These are phyloP conservation scores for Colletotrichum brevisporum DNA, from an alignment of 2,329 filamentous ascomycete species.

Conservation along the genomic window DNA sequence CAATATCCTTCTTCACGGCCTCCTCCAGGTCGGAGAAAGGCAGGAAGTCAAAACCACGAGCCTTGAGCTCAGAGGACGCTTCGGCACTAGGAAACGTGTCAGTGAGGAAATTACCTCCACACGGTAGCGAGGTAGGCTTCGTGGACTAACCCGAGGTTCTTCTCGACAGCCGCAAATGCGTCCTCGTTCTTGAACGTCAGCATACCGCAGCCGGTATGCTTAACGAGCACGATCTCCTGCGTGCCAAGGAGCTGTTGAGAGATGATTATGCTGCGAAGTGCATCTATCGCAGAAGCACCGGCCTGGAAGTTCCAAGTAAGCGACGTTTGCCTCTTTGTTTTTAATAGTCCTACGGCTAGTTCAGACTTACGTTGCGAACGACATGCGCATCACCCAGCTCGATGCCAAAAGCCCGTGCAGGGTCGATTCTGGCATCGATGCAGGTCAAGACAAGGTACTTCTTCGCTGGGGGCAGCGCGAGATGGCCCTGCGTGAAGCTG, in stretches of 20 bases:
- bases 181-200: slow-evolving; percentile 75
- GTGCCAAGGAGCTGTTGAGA: slow-evolving; percentile 85
- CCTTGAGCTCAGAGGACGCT: slow-evolving; percentile 44
- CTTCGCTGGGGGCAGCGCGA: slow-evolving; percentile 78
- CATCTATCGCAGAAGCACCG: slow-evolving; percentile 76
- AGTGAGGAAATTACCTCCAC: slow-evolving; percentile 34
- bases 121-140: slow-evolving; percentile 26
- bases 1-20: slow-evolving; percentile 77
- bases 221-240: slow-evolving; percentile 79
- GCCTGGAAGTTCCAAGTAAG: slow-evolving; percentile 54
- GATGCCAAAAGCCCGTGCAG: slow-evolving; percentile 78
- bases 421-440: slow-evolving; percentile 84
- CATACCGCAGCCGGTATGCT: slow-evolving; percentile 84
- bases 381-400: slow-evolving; percentile 83
- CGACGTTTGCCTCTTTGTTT: background rate
- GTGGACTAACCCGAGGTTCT: slow-evolving; percentile 65
- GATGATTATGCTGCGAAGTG: slow-evolving; percentile 81
- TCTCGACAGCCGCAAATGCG: slow-evolving; percentile 64
- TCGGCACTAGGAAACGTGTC: slow-evolving; percentile 34
- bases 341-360: too few species aligned
- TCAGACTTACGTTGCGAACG: slow-evolving; percentile 71
- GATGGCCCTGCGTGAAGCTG: slow-evolving; percentile 74
- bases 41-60: slow-evolving; percentile 69
- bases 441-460: slow-evolving; percentile 78
- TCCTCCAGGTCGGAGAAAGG: slow-evolving; percentile 75